phyloP scores from a whole-genome alignment of 352 stramenopile species.

The Pythium coloratum region DNA sequence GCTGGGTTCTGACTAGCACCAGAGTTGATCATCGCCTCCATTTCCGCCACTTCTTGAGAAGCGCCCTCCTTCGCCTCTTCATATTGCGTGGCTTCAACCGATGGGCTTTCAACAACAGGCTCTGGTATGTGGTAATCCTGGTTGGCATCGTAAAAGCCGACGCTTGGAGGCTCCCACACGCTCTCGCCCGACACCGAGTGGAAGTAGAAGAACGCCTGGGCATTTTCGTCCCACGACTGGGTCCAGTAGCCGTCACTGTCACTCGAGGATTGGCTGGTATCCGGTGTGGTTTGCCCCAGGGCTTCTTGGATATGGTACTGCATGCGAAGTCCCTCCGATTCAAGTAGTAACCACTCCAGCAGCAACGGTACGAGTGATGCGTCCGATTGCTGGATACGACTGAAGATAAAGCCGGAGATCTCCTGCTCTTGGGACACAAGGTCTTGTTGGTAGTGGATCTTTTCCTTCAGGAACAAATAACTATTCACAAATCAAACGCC shows the following conservation, averaged over 20 bases:
- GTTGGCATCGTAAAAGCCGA: conserved; percentile 67
- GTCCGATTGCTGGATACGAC: conserved; percentile 54
- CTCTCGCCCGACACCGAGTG: conserved; percentile 58
- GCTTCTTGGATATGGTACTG: conserved; percentile 69
- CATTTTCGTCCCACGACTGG: conserved; percentile 64
- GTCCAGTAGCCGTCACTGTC: conserved; percentile 55
- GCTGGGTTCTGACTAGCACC: not conserved
- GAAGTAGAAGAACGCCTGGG: conserved; percentile 65
- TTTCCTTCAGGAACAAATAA: conserved; percentile 82
- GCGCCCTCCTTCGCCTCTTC: not conserved
- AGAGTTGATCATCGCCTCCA: conserved; percentile 10
- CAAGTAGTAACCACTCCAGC: conserved; percentile 76
- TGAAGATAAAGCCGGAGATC: conserved; percentile 67
- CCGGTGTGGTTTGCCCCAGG: conserved; percentile 29
- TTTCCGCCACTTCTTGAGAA: not conserved
- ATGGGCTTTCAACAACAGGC: not conserved
- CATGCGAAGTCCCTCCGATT: conserved; percentile 62
- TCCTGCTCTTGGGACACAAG: conserved; percentile 66
- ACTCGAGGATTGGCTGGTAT: not conserved
- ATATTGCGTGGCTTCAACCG: not conserved
- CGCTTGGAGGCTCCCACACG: conserved; percentile 54
- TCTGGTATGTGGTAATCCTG: conserved; percentile 45
- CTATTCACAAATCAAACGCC: conserved; percentile 25
- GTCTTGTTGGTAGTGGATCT: conserved; percentile 73
- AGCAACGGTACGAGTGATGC: conserved; percentile 57